A percentile compares a stretch with the other conserved stretches of the same genome.
These are phyloP conservation scores for Macrocybe gigantea DNA, from an alignment of 768 basidiomycete genomes.

Conservation along the genomic window DNA sequence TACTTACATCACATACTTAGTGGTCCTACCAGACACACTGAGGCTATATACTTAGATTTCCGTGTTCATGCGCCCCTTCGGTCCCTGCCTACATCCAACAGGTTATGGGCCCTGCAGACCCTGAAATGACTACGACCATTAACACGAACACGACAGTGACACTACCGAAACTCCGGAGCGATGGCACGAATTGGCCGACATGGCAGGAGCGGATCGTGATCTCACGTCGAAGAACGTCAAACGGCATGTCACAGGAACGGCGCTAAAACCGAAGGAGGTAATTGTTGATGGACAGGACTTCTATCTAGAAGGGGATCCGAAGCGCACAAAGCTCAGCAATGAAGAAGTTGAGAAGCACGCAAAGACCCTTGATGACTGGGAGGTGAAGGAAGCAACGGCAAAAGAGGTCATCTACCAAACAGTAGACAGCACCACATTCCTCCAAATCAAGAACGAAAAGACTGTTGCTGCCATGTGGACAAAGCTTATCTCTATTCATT, in stretches of 20 bases:
- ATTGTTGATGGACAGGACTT: conserved; percentile 10
- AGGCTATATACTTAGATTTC: too few species aligned
- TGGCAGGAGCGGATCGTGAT: conserved; percentile 18
- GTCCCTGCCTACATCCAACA: too few species aligned
- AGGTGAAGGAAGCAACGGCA: conserved; percentile 18
- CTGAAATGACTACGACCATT: too few species aligned
- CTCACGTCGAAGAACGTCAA: conserved; percentile 7
- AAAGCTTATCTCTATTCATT: conserved; percentile 15
- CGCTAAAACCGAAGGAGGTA: conserved; percentile 10
- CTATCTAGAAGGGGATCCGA: neutral
- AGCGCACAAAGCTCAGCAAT: conserved; percentile 7
- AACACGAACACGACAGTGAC: too few species aligned
- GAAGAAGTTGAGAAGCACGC: conserved; percentile 15
- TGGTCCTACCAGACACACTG: too few species aligned
- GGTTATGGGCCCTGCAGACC: too few species aligned
- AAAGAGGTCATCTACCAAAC: conserved; percentile 19
- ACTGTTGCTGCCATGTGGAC: conserved; percentile 15
- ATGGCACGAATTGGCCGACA: conserved; percentile 23
- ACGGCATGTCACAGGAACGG: conserved; percentile 14
- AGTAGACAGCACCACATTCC: conserved; percentile 12
- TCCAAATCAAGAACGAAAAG: conserved; percentile 15
- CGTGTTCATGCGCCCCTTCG: too few species aligned
- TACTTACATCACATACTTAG: too few species aligned
- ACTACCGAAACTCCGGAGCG: conserved; percentile 13
- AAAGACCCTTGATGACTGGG: conserved; percentile 12